Base-by-base conservation (phyloP, 2,329 filamentous ascomycete species). In the Neonectria ditissima region DNA sequence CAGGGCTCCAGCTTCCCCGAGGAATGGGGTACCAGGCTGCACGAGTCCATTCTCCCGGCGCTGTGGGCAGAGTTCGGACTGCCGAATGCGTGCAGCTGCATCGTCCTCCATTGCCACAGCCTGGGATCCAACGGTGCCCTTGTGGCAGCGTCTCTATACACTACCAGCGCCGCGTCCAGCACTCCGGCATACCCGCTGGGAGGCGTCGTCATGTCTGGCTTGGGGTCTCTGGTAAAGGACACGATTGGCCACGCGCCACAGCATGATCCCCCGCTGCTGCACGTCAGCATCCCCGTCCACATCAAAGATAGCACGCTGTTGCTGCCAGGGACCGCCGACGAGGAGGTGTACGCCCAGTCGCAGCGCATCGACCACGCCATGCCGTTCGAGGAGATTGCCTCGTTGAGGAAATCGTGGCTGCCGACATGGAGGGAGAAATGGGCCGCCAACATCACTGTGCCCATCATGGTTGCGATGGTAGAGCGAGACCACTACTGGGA, bases 301-400 rank as follows among this genome's bases (percentile, higher is more conserved):
- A 51, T 68, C 20, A 71, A 71, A 13, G 67, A 71, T 13, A 65
- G 53, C 11, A 68, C 59, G 18, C 34, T 71, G 18, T 32, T 71
- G 8, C 20, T 65, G 16, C 67, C 60, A 22, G 69, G 67, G 10
- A 71, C 69, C 1, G 63, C 65, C 6, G 67, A 63, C 9, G 61
- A 68, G 16, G 34, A 63, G 14, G 41, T 71, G 5, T 68, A 65
- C 34, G 63, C 63, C 13, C 60, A 68, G 24, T 63, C 65, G 6
- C 43, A 66, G 41, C 62, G 45, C 0, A 55, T 71, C 7, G 61
- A 69, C 18, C 66, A 71, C 30, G 51, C 65, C 24, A 58, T 68
- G 50, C 69, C 67, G 0, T 66, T 66, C 48, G 53, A 59, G 4
- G 69, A 71, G 22, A 65, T 71, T 34, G 50, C 56, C 8, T 34